These are phyloP conservation scores for Didymella pomorum DNA, from an alignment of 2,329 filamentous ascomycete species.

Conservation along the genomic window DNA sequence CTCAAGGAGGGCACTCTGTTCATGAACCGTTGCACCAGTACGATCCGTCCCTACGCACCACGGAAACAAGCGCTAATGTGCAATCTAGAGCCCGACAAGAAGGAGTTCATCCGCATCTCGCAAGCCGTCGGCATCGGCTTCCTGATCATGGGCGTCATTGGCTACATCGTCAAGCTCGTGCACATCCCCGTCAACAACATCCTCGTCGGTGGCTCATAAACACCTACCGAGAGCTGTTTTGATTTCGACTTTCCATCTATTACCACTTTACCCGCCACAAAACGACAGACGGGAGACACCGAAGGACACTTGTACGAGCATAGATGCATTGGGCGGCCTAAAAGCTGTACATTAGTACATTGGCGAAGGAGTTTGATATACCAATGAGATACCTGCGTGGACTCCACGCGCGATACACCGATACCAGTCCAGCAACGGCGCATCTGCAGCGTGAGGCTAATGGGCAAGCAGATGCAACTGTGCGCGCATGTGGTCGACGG, in stretches of 20 bases:
- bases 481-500: no score
- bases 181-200: slow-evolving; percentile 65
- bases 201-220: slow-evolving; percentile 56
- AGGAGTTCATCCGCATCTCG: slow-evolving; percentile 56
- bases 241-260: slow-evolving; percentile 27
- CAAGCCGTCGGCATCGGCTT: slow-evolving; percentile 63
- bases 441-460: not conserved
- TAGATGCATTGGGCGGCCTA: slow-evolving; percentile 19
- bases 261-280: slow-evolving; percentile 20
- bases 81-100: slow-evolving; percentile 54
- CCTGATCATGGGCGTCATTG: slow-evolving; percentile 62
- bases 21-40: slow-evolving; percentile 59
- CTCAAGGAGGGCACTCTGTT: slow-evolving; percentile 59
- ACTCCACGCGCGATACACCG: slow-evolving; percentile 6
- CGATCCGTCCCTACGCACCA: no score
- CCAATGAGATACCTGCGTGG: slow-evolving; percentile 36
- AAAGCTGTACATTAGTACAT: slow-evolving; percentile 47
- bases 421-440: not conserved
- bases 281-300: not conserved
- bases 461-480: not conserved
- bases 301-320: slow-evolving; percentile 5
- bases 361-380: slow-evolving; percentile 49
- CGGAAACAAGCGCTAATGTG: no score
- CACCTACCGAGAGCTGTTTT: slow-evolving; percentile 9
- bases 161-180: slow-evolving; percentile 62